phyloP scores from a whole-genome alignment of 495 filamentous ascomycete species.

The Platismatia glauca region DNA sequence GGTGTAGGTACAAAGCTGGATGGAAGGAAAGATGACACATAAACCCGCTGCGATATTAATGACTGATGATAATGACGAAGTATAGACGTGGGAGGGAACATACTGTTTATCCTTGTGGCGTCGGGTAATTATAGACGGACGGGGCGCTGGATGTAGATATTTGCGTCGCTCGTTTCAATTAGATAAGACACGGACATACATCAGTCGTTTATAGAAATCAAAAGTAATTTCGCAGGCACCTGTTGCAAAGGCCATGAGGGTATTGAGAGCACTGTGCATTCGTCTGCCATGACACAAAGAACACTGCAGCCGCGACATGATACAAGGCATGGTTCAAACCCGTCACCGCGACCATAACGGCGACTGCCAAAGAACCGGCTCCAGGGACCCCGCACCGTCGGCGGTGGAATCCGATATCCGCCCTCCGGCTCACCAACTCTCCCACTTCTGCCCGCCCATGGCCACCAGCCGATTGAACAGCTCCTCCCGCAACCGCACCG shows the following conservation, averaged over 20 bases:
- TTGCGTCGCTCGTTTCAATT: not conserved
- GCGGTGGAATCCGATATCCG: not conserved
- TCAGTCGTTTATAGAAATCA: no score
- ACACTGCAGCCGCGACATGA: not conserved
- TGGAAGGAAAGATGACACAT: not conserved
- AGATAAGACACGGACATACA: not conserved
- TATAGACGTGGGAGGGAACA: not conserved
- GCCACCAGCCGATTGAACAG: constrained; percentile 78
- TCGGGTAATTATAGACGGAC: not conserved
- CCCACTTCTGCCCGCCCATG: constrained; percentile 83
- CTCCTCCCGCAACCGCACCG: constrained; percentile 66
- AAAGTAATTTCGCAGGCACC: not conserved
- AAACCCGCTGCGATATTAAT: not conserved
- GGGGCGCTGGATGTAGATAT: not conserved
- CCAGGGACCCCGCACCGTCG: not conserved
- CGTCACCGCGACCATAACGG: not conserved
- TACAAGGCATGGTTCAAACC: not conserved
- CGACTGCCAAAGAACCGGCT: not conserved
- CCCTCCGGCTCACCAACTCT: constrained; percentile 51
- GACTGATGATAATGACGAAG: not conserved
- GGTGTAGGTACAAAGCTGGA: not conserved
- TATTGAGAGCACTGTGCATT: not conserved
- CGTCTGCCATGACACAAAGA: not conserved
- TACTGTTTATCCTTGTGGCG: not conserved
- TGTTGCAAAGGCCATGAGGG: not conserved